Evolutionary conservation across 306 rosid genomes (phyloP).

Genomic region (Vigna reflexopilosa): DNA sequence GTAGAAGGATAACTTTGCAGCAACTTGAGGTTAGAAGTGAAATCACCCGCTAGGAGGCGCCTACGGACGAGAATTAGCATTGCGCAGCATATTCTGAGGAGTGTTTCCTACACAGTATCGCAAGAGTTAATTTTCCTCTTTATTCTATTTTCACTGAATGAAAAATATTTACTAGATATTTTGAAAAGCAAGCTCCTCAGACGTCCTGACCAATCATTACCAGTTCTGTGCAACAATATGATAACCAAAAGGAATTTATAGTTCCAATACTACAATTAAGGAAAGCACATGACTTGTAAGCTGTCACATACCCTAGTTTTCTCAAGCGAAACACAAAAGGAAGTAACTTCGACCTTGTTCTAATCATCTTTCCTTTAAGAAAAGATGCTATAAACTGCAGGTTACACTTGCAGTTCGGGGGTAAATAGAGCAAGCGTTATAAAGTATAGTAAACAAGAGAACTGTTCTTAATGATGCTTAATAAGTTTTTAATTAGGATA

Average conservation of each 20-base stretch:
- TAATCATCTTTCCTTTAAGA: conserved; percentile 5
- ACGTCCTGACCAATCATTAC: not conserved
- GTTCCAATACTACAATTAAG: conserved; percentile 22
- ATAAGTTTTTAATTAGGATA: not conserved
- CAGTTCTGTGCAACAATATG: conserved; percentile 33
- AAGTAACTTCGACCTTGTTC: not conserved
- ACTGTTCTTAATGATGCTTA: not conserved
- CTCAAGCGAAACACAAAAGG: conserved; percentile 1
- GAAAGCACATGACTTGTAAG: conserved; percentile 26
- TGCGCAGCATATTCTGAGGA: conserved; percentile 90
- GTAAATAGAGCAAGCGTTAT: not conserved
- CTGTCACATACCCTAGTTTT: conserved; percentile 1
- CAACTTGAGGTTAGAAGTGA: conserved; percentile 94
- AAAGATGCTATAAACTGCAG: not conserved
- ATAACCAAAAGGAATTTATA: conserved; percentile 30
- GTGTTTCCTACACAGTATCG: conserved; percentile 76
- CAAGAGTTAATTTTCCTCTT: conserved; percentile 39
- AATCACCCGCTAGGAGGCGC: conserved; percentile 96
- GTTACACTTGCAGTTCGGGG: not conserved
- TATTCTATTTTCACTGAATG: conserved; percentile 10
- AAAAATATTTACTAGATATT: conserved; percentile 4
- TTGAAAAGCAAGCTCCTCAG: not conserved
- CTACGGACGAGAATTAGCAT: conserved; percentile 89
- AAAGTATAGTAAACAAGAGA: not conserved
- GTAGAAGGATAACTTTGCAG: conserved; percentile 87